A percentile compares a stretch with the other conserved stretches of the same genome.
Evolutionary conservation across 805 yeast genomes (phyloP).

Genomic region (Cyberlindnera veronae): DNA sequence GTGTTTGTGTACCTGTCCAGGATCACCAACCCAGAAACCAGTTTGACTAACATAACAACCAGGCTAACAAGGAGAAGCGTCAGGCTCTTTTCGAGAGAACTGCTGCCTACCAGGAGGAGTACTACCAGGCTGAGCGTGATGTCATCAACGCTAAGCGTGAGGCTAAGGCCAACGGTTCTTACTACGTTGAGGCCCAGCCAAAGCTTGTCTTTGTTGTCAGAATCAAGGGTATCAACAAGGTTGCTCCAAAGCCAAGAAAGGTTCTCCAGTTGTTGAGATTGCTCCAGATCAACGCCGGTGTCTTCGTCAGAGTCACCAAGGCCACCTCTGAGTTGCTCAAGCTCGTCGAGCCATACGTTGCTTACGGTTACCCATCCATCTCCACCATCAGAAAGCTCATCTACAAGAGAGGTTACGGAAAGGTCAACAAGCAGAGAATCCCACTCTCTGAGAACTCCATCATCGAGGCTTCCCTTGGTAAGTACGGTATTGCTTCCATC

Average conservation of each 20-base stretch:
- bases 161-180: constrained; percentile 90
- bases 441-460: constrained; percentile 83
- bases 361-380: constrained; percentile 96
- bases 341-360: constrained; percentile 94
- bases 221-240: constrained; percentile 98
- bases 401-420: constrained; percentile 98
- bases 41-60: constrained; percentile 12
- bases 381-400: constrained; percentile 88
- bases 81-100: constrained; percentile 86
- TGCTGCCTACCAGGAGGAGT: constrained; percentile 94
- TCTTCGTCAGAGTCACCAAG: constrained; percentile 91
- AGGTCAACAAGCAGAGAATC: constrained; percentile 94
- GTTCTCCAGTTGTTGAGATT: constrained; percentile 91
- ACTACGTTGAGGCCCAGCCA: constrained; percentile 93
- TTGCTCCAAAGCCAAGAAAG: constrained; percentile 99
- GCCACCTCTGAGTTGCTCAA: constrained; percentile 90
- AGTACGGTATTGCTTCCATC: constrained; percentile 87
- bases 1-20: too few species aligned
- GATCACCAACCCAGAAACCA: background rate
- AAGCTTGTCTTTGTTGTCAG: constrained; percentile 94
- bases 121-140: constrained; percentile 89
- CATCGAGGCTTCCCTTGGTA: constrained; percentile 84
- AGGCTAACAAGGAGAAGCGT: constrained; percentile 55
- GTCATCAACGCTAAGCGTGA: constrained; percentile 83
- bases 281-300: constrained; percentile 93